These are phyloP conservation scores for Neonectria ditissima DNA, from an alignment of 2,329 filamentous ascomycete genomes.

Conservation along the genomic window DNA sequence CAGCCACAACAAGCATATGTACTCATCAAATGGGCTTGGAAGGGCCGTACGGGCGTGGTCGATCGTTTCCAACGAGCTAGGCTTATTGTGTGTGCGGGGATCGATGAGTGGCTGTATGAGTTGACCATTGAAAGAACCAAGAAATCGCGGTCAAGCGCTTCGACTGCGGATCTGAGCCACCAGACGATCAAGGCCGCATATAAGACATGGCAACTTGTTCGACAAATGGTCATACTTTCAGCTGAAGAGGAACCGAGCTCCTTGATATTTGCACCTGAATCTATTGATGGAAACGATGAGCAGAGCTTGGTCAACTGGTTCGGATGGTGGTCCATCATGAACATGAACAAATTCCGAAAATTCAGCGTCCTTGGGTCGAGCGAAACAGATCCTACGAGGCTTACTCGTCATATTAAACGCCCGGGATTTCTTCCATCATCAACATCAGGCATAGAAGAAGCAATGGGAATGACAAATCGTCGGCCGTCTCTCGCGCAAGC, in stretches of 20 bases:
- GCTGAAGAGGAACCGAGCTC: constrained; percentile 39
- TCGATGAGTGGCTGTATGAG: constrained; percentile 47
- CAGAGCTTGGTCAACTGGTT: constrained; percentile 74
- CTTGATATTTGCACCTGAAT: constrained; percentile 59
- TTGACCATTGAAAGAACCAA: constrained; percentile 40
- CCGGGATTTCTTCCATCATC: constrained; percentile 51
- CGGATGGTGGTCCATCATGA: constrained; percentile 65
- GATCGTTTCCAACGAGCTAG: constrained; percentile 33
- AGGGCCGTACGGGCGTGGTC: constrained; percentile 34
- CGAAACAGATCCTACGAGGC: constrained; percentile 29
- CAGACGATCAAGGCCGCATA: constrained; percentile 34
- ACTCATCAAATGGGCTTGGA: constrained; percentile 53
- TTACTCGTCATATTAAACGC: constrained; percentile 40
- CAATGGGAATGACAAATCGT: constrained; percentile 6
- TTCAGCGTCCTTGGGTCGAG: constrained; percentile 68
- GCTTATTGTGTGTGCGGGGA: constrained; percentile 47
- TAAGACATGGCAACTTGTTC: constrained; percentile 41
- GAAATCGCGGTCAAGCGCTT: background rate
- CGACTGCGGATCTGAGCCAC: background rate
- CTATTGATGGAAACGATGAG: constrained; percentile 69
- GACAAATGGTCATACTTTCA: constrained; percentile 31
- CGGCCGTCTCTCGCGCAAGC: background rate
- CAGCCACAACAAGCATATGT: constrained; percentile 50
- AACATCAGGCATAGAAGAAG: constrained; percentile 52
- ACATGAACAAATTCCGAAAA: constrained; percentile 63